Conservation (phyloP, 352 stramenopile genomes). For the Globisporangium echinulatum region DNA sequence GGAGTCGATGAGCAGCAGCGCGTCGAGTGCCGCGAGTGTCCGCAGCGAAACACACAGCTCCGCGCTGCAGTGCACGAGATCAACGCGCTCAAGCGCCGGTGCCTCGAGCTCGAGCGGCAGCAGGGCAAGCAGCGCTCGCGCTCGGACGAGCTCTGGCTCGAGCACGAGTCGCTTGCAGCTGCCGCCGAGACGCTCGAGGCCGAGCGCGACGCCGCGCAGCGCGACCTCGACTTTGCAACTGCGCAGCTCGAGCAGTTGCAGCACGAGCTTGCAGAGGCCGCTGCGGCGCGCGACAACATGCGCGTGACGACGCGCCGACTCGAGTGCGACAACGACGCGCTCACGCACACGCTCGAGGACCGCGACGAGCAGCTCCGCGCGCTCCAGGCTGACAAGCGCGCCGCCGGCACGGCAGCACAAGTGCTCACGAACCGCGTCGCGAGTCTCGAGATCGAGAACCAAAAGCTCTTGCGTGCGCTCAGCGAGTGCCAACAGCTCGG, state of each 20-base stretch:
- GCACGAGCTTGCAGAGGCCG: constrained; percentile 5
- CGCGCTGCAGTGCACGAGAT: constrained; percentile 1
- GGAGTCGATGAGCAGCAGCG: not conserved
- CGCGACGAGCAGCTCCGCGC: not conserved
- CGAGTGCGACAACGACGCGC: constrained; percentile 14
- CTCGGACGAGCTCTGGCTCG: constrained; percentile 18
- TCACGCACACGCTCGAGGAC: constrained; percentile 11
- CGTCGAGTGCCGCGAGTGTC: constrained; percentile 10
- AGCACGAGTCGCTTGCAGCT: constrained; percentile 17
- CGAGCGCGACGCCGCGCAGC: constrained; percentile 2
- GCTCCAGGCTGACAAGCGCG: constrained; percentile 7
- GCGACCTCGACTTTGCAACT: constrained; percentile 6
- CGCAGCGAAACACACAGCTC: constrained; percentile 7
- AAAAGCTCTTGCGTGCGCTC: constrained; percentile 5
- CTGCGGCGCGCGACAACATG: constrained; percentile 15
- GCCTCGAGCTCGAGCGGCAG: constrained; percentile 32
- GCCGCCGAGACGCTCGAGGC: constrained; percentile 17
- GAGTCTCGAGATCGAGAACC: constrained; percentile 10
- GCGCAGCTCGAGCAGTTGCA: constrained; percentile 12
- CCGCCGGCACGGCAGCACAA: constrained; percentile 5
- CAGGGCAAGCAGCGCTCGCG: constrained; percentile 19
- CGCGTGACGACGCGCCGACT: constrained; percentile 3
- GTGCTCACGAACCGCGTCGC: constrained; percentile 12
- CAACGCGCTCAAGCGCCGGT: constrained; percentile 36
- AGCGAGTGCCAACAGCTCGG: not conserved